Base-by-base conservation (phyloP, 805 yeast genomes). In the Naumovozyma dairenensis region DNA sequence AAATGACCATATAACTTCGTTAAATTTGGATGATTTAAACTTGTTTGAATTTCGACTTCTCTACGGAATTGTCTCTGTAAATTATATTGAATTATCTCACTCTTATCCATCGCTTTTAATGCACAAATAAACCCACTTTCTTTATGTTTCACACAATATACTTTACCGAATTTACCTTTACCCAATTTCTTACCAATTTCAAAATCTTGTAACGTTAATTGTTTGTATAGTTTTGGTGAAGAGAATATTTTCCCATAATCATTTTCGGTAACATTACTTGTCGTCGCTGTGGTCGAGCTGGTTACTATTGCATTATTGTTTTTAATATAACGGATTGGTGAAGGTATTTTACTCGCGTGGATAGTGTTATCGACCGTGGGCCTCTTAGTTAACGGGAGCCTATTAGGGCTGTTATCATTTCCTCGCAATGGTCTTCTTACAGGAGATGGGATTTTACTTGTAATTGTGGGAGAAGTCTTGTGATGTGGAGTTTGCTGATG, bases 161-260 rank as follows among this genome's bases (percentile, higher is more conserved):
- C 97, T 48, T 74, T 77, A 6, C 98, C 98, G 49, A 87, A 77
- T 55, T 86, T 85, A 5, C 98, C 98, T 52, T 83, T 85, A 0
- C 97, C 98, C 31, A 89, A 66, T 37, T 80, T 77, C 34, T 77
- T 71, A 13, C 96, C 97, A 28, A 89, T 69, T 45, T 86, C 95
- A 59, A 89, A 89, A 51, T 83, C 92, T 19, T 46, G 44, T 32
- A 51, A 40, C 15, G 46, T 38, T 31, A 50, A 15, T 2, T 34
- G 16, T 33, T 40, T 44, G 4, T 28, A 9, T 15, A 30, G 31
- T 15, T 38, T 16, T 6, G 38, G 24, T 2, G 48, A 31, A 25
- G 27, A n/a, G n/a, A n/a, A n/a, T n/a, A n/a, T n/a, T n/a, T n/a
- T n/a, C n/a, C n/a, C n/a, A n/a, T n/a, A n/a, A n/a, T n/a, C n/a